These are phyloP conservation scores for Lumnitzera racemosa DNA, from an alignment of 345 rosid species.

Conservation along the genomic window DNA sequence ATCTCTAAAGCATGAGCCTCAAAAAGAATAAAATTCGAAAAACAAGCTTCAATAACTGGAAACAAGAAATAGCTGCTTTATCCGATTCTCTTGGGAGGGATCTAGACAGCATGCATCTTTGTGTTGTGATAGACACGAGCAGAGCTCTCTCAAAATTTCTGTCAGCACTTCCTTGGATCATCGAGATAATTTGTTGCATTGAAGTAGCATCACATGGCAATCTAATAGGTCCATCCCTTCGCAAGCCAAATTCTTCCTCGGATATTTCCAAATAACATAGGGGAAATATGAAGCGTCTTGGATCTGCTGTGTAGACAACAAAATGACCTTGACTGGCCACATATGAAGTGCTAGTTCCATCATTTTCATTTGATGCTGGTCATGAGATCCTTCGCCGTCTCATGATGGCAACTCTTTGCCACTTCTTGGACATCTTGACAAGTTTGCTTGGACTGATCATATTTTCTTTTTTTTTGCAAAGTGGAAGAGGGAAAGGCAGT, in stretches of 20 bases:
- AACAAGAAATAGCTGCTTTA: no score
- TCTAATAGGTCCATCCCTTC: constrained; percentile 13
- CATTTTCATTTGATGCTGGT: neutral
- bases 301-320: constrained; percentile 16
- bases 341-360: constrained; percentile 2
- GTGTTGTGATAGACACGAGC: no score
- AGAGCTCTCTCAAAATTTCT: no score
- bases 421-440: constrained; percentile 20
- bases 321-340: constrained; percentile 17
- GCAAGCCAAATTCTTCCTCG: constrained; percentile 26
- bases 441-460: constrained; percentile 24
- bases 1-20: no score
- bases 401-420: constrained; percentile 16
- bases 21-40: no score
- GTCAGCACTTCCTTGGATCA: constrained; percentile 2
- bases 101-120: no score
- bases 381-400: constrained; percentile 14
- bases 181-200: constrained; percentile 11
- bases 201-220: constrained; percentile 21
- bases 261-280: constrained; percentile 13
- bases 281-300: constrained; percentile 20
- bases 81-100: no score
- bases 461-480: no score
- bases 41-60: no score
- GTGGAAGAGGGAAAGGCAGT: no score